Percentiles rank a stretch among this genome's conserved stretches.
Evolutionary conservation across 495 filamentous ascomycete species (phyloP).

Genomic region (Lepidopterella palustris): DNA sequence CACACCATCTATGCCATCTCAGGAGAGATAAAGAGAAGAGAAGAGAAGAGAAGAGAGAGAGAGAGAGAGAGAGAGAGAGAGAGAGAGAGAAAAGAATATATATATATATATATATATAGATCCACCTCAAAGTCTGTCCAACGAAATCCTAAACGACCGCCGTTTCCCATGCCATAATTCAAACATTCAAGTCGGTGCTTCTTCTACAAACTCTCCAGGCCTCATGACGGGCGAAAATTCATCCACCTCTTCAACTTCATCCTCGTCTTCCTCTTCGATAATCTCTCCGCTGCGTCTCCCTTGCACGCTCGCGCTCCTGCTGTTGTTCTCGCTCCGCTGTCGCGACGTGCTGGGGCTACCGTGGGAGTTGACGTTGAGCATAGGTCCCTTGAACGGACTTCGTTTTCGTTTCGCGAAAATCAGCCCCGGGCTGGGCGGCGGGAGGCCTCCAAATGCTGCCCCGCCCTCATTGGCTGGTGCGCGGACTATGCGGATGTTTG

Average conservation of each 20-base stretch:
- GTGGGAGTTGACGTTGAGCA: conserved; percentile 46
- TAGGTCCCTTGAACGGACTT: conserved; percentile 83
- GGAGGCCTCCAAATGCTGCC: conserved; percentile 39
- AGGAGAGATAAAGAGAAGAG: neutral
- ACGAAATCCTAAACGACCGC: neutral
- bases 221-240: conserved; percentile 32
- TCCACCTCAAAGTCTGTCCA: neutral
- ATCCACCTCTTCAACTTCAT: conserved; percentile 54
- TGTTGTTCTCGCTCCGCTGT: conserved; percentile 36
- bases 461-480: conserved; percentile 30
- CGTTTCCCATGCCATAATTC: no score
- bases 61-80: neutral
- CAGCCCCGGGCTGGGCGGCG: conserved; percentile 51
- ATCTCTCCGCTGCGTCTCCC: conserved; percentile 60
- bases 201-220: conserved; percentile 20
- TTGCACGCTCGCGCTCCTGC: conserved; percentile 48
- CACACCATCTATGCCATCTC: no score
- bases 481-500: conserved; percentile 78
- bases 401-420: conserved; percentile 88
- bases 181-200: neutral
- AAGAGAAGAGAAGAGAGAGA: neutral
- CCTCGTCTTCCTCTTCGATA: conserved; percentile 81
- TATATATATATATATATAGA: no score
- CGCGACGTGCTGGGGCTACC: conserved; percentile 13
- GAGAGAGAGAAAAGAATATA: neutral